Base-by-base conservation (phyloP, 148 eudicot genomes). In the Rhododendron griersonianum region DNA sequence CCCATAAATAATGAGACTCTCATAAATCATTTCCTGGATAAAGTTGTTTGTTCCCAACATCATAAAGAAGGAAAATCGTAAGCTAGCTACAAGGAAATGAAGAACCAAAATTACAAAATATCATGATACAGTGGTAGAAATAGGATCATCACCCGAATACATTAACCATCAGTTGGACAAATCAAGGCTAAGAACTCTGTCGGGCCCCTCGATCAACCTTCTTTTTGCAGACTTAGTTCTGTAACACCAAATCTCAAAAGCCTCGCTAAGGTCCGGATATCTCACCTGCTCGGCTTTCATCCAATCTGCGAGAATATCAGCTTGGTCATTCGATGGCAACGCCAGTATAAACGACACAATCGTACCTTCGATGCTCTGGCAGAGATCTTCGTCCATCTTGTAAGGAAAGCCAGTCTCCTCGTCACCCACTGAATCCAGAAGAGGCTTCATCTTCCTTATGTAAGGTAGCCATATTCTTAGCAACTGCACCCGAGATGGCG, bases 231-330 rank as follows among this genome's bases (percentile, higher is more conserved):
- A 93, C 89, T 95, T 95, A 33, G 97, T 91, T 86, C 98, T 85
- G 85, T 93, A 94, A 88, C 98, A 95, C 98, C 98, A 95, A 21
- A 95, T 86, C 86, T 95, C 97, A 80, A 95, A 95, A 11, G 99
- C 99, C 87, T 96, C 99, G 4, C 94, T 96, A 69, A 96, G 87
- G 83, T 96, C 98, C 0, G 99, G 99, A 84, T 89, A 96, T 76
- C 83, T 91, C 33, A 92, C 83, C 85, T 90, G 94, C 83, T 90
- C 91, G 9, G 86, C 85, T 44, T 90, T 93, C 96, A 96, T 93
- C 99, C 99, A 96, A 75, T 92, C 98, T 0, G 89, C 89, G 19
- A 96, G 87, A 75, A 96, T 91, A 19, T 95, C 95, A 11, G 96
- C 98, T 89, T 96, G 99, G 89, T 96, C 94, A 76, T 91, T 89